Percentiles rank a stretch among this genome's conserved stretches.
These are phyloP conservation scores for Dipodascopsis uninucleata DNA, from an alignment of 805 yeast species.

Conservation along the genomic window DNA sequence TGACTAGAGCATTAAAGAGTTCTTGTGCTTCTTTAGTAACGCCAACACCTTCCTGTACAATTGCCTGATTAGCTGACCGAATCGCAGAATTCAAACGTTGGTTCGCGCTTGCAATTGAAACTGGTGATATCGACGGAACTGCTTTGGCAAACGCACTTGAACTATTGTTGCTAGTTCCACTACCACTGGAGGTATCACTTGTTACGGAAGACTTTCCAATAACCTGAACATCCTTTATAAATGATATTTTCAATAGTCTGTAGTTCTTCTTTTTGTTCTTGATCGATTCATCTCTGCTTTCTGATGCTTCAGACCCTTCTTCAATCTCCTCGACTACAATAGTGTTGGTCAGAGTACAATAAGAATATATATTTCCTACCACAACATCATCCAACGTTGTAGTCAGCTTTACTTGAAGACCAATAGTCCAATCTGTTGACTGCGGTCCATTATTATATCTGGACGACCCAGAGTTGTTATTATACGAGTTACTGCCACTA, in stretches of 20 bases:
- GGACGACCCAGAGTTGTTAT: background rate
- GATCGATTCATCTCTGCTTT: no score
- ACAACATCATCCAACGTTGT: slow-evolving; percentile 56
- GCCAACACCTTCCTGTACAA: slow-evolving; percentile 37
- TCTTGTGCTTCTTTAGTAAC: slow-evolving; percentile 45
- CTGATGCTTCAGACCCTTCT: slow-evolving; percentile 29
- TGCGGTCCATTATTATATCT: slow-evolving; percentile 1
- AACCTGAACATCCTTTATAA: slow-evolving; percentile 52
- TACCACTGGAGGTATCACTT: slow-evolving; percentile 12
- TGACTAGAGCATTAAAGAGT: slow-evolving; percentile 44
- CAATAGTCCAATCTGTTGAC: slow-evolving; percentile 20
- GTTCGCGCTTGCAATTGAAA: slow-evolving; percentile 34
- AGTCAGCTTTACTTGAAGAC: slow-evolving; percentile 52
- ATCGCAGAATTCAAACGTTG: slow-evolving; percentile 32
- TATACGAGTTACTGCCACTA: background rate
- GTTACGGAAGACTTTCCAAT: slow-evolving; percentile 39
- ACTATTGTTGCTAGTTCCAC: slow-evolving; percentile 25
- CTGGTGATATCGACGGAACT: slow-evolving; percentile 37
- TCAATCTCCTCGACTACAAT: slow-evolving; percentile 38
- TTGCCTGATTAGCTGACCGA: slow-evolving; percentile 30
- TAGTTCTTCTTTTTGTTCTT: slow-evolving; percentile 35
- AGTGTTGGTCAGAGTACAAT: slow-evolving; percentile 47
- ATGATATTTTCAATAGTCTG: slow-evolving; percentile 54
- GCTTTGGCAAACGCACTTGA: slow-evolving; percentile 35
- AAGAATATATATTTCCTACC: slow-evolving; percentile 63